Conservation (phyloP, 2,329 filamentous ascomycete species). For the Coccinonectria pachysandricola region DNA sequence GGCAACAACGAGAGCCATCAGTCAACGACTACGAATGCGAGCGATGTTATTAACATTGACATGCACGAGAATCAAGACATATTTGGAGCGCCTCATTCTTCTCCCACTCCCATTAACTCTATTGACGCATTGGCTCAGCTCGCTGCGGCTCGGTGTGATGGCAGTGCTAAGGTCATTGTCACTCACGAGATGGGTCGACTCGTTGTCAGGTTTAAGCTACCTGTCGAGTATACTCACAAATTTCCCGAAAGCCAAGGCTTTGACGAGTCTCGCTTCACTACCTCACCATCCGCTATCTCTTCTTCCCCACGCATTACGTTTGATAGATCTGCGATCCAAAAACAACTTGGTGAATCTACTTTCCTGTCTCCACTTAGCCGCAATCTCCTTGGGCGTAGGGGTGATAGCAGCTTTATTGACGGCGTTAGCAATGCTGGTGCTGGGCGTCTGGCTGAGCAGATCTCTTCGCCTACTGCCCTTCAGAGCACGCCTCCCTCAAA, state of each 20-base stretch:
- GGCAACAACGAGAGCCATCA: background rate
- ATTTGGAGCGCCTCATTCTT: conserved; percentile 17
- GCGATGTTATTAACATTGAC: conserved; percentile 23
- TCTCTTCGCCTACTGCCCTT: too few relatives aligned
- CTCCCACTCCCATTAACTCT: conserved; percentile 8
- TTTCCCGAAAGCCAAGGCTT: conserved; percentile 21
- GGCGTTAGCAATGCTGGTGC: too few relatives aligned
- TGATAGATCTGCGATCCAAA: too few relatives aligned
- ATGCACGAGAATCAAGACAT: conserved; percentile 26
- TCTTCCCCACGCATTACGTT: conserved; percentile 14
- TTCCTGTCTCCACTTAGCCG: too few relatives aligned
- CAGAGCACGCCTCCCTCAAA: too few relatives aligned
- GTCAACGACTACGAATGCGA: conserved; percentile 5
- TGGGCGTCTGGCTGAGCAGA: too few relatives aligned
- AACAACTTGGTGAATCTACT: too few relatives aligned
- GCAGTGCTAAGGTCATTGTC: conserved; percentile 22
- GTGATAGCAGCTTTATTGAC: too few relatives aligned
- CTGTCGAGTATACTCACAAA: conserved; percentile 19
- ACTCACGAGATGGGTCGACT: conserved; percentile 20
- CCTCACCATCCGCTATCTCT: conserved; percentile 14
- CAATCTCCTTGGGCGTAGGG: too few relatives aligned
- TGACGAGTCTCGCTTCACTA: conserved; percentile 17
- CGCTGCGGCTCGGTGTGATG: conserved; percentile 16
- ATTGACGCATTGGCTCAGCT: conserved; percentile 19
- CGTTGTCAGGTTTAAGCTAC: conserved; percentile 29